Conservation (phyloP, 208 protist genomes). For the Trypanosoma vivax region DNA sequence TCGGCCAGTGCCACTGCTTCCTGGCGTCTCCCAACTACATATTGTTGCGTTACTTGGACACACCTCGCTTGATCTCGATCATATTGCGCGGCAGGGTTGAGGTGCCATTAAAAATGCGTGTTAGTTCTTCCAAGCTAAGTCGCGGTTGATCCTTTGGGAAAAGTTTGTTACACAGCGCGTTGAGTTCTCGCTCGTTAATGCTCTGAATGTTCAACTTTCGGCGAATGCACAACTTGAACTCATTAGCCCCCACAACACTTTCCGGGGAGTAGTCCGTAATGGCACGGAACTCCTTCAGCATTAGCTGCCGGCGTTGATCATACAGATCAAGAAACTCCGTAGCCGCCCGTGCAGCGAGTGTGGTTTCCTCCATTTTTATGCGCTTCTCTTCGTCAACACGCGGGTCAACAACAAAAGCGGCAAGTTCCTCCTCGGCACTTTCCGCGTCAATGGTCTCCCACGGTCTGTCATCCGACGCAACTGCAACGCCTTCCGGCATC, state of each 20-base stretch:
- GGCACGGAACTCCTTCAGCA: conserved; percentile 84
- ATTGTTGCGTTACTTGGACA: conserved; percentile 32
- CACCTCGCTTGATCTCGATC: conserved; percentile 46
- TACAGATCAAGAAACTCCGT: conserved; percentile 71
- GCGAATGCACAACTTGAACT: conserved; percentile 80
- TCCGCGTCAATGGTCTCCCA: conserved; percentile 76
- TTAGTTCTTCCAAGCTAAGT: conserved; percentile 77
- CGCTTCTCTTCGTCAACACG: conserved; percentile 49
- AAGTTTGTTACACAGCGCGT: conserved; percentile 64
- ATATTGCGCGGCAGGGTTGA: conserved; percentile 75
- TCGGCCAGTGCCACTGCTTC: neutral
- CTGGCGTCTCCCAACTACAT: no score
- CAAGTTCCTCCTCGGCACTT: conserved; percentile 45
- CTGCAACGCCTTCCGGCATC: conserved; percentile 55
- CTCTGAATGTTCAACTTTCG: conserved; percentile 56
- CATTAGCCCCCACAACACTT: conserved; percentile 74
- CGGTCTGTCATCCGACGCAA: conserved; percentile 55
- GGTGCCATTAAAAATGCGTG: conserved; percentile 82
- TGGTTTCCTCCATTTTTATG: conserved; percentile 21
- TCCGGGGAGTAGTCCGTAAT: conserved; percentile 85
- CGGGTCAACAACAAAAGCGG: conserved; percentile 55
- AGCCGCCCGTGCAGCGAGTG: conserved; percentile 42
- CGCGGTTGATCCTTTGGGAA: conserved; percentile 55
- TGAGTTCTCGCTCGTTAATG: conserved; percentile 65
- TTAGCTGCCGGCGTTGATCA: conserved; percentile 76